Evolutionary conservation across 2,329 filamentous ascomycete genomes (phyloP).

Genomic region (Neofusicoccum laricinum): DNA sequence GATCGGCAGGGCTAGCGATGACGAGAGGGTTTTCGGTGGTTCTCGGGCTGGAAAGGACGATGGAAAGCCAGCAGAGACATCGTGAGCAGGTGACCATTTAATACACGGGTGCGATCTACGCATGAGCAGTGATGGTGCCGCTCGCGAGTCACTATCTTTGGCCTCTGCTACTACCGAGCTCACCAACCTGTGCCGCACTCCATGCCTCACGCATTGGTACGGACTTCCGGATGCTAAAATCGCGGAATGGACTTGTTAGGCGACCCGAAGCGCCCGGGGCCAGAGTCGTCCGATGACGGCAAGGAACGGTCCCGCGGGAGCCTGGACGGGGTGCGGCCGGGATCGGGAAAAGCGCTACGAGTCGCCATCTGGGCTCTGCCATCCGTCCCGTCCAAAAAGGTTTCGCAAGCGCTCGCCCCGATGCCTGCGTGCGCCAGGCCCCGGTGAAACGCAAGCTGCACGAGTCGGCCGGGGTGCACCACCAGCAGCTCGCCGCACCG

Average conservation of each 20-base stretch:
- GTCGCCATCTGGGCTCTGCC: not conserved
- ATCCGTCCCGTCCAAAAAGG: not conserved
- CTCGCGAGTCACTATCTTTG: not conserved
- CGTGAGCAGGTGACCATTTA: slow-evolving; percentile 7
- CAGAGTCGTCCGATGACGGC: slow-evolving; percentile 1
- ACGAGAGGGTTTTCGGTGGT: not conserved
- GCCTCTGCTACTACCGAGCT: not conserved
- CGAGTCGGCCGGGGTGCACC: not conserved
- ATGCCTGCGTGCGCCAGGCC: not conserved
- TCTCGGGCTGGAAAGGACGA: not conserved
- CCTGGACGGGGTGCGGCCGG: not conserved
- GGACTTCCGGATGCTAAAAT: not conserved
- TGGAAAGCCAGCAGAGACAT: not conserved
- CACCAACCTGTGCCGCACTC: slow-evolving; percentile 2
- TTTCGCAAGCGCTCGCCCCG: not conserved
- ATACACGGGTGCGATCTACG: not conserved
- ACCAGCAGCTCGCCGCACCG: not conserved
- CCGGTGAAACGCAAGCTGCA: not conserved
- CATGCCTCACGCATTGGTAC: not conserved
- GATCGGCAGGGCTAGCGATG: not conserved
- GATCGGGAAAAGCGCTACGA: not conserved
- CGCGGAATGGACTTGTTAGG: not conserved
- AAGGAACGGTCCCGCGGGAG: not conserved
- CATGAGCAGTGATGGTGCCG: not conserved
- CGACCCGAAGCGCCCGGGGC: not conserved